A percentile compares a stretch with the other conserved stretches of the same genome.
Evolutionary conservation across 768 basidiomycete species (phyloP).

Genomic region (Rhodotorula kratochvilovae): DNA sequence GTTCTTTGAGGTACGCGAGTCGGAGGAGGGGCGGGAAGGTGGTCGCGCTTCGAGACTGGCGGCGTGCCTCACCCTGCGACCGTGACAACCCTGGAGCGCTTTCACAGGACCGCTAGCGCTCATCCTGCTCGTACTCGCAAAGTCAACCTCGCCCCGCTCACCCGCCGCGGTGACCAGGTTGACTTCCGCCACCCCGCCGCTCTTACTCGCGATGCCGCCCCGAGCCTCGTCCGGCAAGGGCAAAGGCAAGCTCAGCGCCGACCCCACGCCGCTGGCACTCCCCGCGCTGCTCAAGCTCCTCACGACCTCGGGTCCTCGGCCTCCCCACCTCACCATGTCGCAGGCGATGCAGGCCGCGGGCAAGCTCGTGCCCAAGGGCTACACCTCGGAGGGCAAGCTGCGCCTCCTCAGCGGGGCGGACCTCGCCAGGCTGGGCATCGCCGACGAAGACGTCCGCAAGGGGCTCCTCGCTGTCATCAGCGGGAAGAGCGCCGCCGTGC

Average conservation of each 20-base stretch:
- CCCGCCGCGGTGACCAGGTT: not conserved
- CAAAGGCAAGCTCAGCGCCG: constrained; percentile 12
- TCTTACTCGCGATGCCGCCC: not conserved
- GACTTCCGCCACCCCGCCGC: not conserved
- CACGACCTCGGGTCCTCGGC: constrained; percentile 49
- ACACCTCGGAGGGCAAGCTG: constrained; percentile 60
- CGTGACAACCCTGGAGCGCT: too few relatives aligned
- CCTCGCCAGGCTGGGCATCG: constrained; percentile 58
- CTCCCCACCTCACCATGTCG: constrained; percentile 46
- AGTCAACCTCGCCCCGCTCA: not conserved
- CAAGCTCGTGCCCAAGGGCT: constrained; percentile 50
- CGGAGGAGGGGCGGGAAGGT: not conserved
- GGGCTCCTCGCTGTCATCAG: constrained; percentile 10
- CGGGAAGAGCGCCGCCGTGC: constrained; percentile 5
- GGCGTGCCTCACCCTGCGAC: too few relatives aligned
- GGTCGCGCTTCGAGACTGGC: not conserved
- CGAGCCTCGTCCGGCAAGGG: not conserved
- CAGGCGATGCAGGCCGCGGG: constrained; percentile 67
- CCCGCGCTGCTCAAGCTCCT: constrained; percentile 66
- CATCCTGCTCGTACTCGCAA: too few relatives aligned
- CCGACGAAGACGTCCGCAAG: constrained; percentile 34
- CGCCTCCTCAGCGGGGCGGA: constrained; percentile 59
- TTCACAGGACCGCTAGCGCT: too few relatives aligned
- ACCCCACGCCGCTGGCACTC: constrained; percentile 55
- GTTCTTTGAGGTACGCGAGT: not conserved